Evolutionary conservation across 805 yeast species (phyloP).

Genomic region (Yamadazyma akitaensis): DNA sequence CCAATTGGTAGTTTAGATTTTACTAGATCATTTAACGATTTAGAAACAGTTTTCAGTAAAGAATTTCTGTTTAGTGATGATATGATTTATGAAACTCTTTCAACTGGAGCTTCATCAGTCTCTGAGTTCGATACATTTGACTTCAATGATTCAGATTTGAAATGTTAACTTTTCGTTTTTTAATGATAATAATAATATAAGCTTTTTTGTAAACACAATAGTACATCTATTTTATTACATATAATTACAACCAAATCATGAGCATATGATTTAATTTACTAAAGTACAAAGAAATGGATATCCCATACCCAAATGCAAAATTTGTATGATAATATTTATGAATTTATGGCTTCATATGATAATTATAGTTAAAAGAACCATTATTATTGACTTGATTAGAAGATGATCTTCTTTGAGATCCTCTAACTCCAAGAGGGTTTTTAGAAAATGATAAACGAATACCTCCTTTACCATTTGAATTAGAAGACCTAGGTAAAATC

Average conservation of each 20-base stretch:
- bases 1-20: not conserved
- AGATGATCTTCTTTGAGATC: slow-evolving; percentile 46
- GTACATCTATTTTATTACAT: slow-evolving; percentile 11
- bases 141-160: not conserved
- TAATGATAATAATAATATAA: no score
- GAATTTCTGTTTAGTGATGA: not conserved
- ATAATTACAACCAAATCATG: slow-evolving; percentile 11
- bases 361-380: slow-evolving; percentile 15
- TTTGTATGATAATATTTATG: not conserved
- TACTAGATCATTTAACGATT: not conserved
- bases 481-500: slow-evolving; percentile 75
- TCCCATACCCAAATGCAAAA: slow-evolving; percentile 7
- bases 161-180: not conserved
- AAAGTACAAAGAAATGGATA: slow-evolving; percentile 7
- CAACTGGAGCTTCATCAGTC: not conserved
- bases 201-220: not conserved
- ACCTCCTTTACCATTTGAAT: slow-evolving; percentile 79
- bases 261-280: slow-evolving; percentile 5
- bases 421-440: slow-evolving; percentile 95
- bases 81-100: not conserved
- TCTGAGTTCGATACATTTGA: not conserved
- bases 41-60: not conserved
- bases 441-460: slow-evolving; percentile 91
- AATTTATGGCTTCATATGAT: slow-evolving; percentile 11
- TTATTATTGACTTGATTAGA: slow-evolving; percentile 15